Conservation (phyloP, 1,139 yeast species). For the Suhomyces yuchorum region DNA sequence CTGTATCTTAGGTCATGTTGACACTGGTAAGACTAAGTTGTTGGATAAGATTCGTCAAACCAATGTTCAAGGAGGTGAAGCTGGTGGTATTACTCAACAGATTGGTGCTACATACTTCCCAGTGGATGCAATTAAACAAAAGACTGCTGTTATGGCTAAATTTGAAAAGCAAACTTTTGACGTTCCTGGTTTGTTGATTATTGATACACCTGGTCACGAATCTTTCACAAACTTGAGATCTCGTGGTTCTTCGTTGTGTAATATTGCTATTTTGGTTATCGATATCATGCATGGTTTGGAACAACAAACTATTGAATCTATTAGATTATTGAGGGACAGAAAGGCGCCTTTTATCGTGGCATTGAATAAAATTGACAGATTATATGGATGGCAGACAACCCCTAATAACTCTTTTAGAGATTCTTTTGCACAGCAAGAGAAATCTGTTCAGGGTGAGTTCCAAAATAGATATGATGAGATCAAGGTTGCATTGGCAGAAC, state of each 20-base stretch:
- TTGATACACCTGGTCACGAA: constrained; percentile 99
- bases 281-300: constrained; percentile 99
- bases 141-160: constrained; percentile 87
- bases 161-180: constrained; percentile 85
- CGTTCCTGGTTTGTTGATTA: constrained; percentile 94
- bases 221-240: constrained; percentile 96
- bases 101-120: constrained; percentile 99
- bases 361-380: constrained; percentile 93
- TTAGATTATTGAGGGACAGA: constrained; percentile 87
- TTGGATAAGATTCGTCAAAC: constrained; percentile 97
- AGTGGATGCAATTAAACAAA: constrained; percentile 85
- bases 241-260: constrained; percentile 98
- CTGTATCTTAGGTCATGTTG: constrained; percentile 99
- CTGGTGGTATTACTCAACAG: constrained; percentile 99
- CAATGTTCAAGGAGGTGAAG: constrained; percentile 99
- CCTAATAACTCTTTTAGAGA: constrained; percentile 97
- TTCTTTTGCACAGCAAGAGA: constrained; percentile 77
- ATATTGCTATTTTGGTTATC: constrained; percentile 95
- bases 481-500: constrained; percentile 92
- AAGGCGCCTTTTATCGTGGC: constrained; percentile 98
- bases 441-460: constrained; percentile 89
- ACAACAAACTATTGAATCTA: constrained; percentile 95
- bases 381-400: constrained; percentile 87
- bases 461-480: constrained; percentile 84
- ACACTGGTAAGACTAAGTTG: constrained; percentile 97